phyloP scores from a whole-genome alignment of 2,329 filamentous ascomycete species.

The Helminthosporium solani region DNA sequence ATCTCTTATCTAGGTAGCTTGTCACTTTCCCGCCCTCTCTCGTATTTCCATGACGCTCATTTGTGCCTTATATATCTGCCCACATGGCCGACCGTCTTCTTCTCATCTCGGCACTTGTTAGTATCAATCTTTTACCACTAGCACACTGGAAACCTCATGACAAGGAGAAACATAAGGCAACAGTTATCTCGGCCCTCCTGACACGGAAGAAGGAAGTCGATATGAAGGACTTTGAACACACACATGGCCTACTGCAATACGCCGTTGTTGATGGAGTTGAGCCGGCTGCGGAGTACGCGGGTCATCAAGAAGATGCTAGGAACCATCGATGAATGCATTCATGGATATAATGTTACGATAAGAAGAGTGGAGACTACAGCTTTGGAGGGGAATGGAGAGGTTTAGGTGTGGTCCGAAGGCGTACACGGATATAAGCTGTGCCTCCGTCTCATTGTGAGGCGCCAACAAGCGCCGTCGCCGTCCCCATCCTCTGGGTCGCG shows the following conservation, averaged over 20 bases:
- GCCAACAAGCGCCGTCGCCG: not conserved
- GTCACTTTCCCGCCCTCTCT: too few species aligned
- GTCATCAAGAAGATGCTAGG: constrained; percentile 6
- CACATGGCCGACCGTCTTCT: too few species aligned
- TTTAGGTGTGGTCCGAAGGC: not conserved
- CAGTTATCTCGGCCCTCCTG: constrained; percentile 22
- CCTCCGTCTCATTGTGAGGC: not conserved
- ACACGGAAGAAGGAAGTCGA: constrained; percentile 11
- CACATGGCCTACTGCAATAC: constrained; percentile 8
- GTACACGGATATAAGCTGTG: not conserved
- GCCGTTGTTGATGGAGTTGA: constrained; percentile 11
- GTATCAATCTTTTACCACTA: too few species aligned
- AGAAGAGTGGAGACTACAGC: constrained; percentile 4
- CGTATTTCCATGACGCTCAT: too few species aligned
- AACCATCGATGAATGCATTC: constrained; percentile 9
- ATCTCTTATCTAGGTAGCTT: too few species aligned
- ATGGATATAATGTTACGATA: constrained; percentile 11
- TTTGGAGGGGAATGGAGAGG: not conserved
- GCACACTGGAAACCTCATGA: constrained; percentile 2
- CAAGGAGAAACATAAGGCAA: constrained; percentile 5
- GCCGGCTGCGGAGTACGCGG: not conserved
- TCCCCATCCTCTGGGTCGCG: not conserved
- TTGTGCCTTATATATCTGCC: too few species aligned
- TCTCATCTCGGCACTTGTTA: too few species aligned
- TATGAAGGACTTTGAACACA: constrained; percentile 4